Evolutionary conservation across 2,329 filamentous ascomycete genomes (phyloP).

Genomic region (Alternaria dauci): DNA sequence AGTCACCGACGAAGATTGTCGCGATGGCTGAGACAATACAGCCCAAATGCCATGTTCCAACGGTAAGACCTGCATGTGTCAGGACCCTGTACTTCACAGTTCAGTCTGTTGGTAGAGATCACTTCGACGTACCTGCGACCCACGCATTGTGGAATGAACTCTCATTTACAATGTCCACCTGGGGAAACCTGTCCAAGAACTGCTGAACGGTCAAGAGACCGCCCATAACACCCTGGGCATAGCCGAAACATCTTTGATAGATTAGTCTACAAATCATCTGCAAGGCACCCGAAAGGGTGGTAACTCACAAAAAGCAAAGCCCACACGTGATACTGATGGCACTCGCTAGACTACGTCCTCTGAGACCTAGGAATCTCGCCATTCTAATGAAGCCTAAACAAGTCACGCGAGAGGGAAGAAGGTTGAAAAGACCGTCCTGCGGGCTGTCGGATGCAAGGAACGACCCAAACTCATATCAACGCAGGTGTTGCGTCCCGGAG

Average conservation of each 20-base stretch:
- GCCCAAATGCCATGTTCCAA: conserved; percentile 55
- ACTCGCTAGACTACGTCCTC: conserved; percentile 29
- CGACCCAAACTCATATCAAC: background rate
- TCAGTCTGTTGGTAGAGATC: background rate
- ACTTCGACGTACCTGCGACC: conserved; percentile 31
- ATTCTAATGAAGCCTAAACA: conserved; percentile 18
- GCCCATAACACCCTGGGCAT: conserved; percentile 75
- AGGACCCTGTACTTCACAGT: background rate
- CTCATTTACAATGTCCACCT: conserved; percentile 35
- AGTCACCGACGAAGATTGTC: conserved; percentile 60
- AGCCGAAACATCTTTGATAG: conserved; percentile 58
- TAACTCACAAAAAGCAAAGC: conserved; percentile 38
- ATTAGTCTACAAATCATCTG: conserved; percentile 19
- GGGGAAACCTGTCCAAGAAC: conserved; percentile 58
- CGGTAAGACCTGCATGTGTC: conserved; percentile 34
- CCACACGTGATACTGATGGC: conserved; percentile 38
- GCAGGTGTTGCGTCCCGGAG: background rate
- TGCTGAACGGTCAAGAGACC: conserved; percentile 71
- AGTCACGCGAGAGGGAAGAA: background rate
- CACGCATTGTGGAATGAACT: conserved; percentile 32
- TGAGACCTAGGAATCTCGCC: conserved; percentile 34
- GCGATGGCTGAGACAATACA: conserved; percentile 66
- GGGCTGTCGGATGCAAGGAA: background rate
- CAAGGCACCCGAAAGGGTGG: background rate
- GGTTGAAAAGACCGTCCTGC: background rate